These are phyloP conservation scores for Dittrichia graveolens DNA, from an alignment of 129 eudicot genomes.

Conservation along the genomic window DNA sequence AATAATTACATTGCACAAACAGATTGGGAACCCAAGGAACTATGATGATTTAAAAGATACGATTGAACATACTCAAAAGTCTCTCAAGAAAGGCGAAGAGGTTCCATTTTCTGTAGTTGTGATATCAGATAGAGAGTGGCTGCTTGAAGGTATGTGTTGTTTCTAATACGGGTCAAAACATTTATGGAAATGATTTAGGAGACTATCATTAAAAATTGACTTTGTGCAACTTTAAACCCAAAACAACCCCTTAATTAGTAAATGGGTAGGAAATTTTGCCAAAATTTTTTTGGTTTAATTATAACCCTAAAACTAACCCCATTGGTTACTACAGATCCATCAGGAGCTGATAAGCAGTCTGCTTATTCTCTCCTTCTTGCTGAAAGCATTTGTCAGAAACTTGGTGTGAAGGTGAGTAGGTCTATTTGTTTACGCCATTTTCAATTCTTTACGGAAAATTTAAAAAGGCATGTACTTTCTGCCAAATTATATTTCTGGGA, in stretches of 20 bases:
- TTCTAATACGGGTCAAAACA: background rate
- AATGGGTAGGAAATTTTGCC: background rate
- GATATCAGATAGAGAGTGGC: slow-evolving; percentile 81
- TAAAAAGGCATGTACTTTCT: no score
- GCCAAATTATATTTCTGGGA: no score
- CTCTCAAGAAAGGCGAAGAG: slow-evolving; percentile 56
- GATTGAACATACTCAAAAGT: slow-evolving; percentile 54
- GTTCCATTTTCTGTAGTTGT: slow-evolving; percentile 81
- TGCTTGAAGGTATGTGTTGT: slow-evolving; percentile 65
- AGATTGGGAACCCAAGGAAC: slow-evolving; percentile 87
- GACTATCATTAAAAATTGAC: no score
- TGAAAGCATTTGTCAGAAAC: slow-evolving; percentile 80
- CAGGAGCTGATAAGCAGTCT: slow-evolving; percentile 89
- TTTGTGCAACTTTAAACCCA: no score
- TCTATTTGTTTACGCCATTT: slow-evolving; percentile 11
- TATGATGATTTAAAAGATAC: slow-evolving; percentile 68
- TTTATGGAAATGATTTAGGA: no score
- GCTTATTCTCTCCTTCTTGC: slow-evolving; percentile 95
- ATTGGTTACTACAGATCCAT: slow-evolving; percentile 58
- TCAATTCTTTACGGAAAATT: background rate
- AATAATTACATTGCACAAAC: slow-evolving; percentile 2
- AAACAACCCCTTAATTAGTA: background rate
- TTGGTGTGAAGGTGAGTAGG: slow-evolving; percentile 73
- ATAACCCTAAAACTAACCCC: slow-evolving; percentile 12
- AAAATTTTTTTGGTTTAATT: slow-evolving; percentile 2